Percentiles rank a stretch among this genome's conserved stretches.
These are phyloP conservation scores for Cadophora malorum DNA, from an alignment of 2,329 filamentous ascomycete species.

Conservation along the genomic window DNA sequence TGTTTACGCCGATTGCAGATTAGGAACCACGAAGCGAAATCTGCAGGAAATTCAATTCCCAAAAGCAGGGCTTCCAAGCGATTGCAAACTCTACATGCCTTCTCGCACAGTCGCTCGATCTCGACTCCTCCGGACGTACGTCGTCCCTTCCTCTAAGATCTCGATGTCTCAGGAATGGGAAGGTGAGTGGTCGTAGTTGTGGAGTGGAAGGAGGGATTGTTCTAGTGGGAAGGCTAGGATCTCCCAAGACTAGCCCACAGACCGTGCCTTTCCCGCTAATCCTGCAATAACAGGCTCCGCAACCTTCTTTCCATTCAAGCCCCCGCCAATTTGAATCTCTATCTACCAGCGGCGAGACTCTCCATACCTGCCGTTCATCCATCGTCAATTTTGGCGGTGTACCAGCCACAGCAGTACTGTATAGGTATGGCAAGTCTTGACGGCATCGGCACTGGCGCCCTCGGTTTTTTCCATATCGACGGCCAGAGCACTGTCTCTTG, in stretches of 20 bases:
- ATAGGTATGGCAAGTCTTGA: neutral
- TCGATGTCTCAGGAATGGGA: neutral
- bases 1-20: neutral
- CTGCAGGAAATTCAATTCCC: neutral
- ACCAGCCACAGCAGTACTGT: neutral
- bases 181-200: neutral
- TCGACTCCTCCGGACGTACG: neutral
- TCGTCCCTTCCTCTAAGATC: neutral
- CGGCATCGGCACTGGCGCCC: neutral
- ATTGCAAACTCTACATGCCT: neutral
- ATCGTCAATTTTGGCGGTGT: neutral
- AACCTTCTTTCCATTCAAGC: no score
- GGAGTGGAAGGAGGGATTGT: conserved; percentile 1
- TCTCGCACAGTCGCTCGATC: neutral
- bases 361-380: neutral
- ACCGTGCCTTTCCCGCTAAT: conserved; percentile 5
- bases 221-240: conserved; percentile 1
- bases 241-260: neutral
- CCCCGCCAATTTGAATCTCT: neutral
- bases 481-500: neutral
- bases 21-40: neutral
- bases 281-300: neutral
- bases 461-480: neutral
- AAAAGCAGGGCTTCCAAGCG: neutral
- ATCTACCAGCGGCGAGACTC: neutral